These are phyloP conservation scores for Aspergillus versicolor DNA, from an alignment of 2,329 filamentous ascomycete species.

Conservation along the genomic window DNA sequence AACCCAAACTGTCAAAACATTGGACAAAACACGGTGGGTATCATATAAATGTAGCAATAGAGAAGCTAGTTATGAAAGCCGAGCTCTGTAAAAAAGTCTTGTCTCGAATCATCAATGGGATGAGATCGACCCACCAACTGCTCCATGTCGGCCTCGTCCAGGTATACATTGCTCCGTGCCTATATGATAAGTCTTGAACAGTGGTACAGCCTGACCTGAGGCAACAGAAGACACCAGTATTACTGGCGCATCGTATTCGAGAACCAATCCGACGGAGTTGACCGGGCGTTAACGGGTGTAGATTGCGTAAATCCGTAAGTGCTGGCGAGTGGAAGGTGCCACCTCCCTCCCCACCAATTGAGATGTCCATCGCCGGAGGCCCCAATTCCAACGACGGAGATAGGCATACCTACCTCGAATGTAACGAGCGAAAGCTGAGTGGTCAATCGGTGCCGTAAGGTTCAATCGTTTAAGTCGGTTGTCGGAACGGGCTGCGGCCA, in stretches of 20 bases:
- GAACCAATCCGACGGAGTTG: not conserved
- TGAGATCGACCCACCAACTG: not conserved
- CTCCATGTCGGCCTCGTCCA: not conserved
- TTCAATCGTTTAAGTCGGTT: not conserved
- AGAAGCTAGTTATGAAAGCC: not conserved
- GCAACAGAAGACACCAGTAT: too few species aligned
- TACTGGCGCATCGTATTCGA: not conserved
- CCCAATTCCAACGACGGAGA: not conserved
- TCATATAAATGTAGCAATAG: constrained; percentile 5
- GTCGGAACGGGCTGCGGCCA: not conserved
- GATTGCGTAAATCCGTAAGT: not conserved
- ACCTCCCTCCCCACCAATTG: not conserved
- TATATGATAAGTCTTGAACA: not conserved
- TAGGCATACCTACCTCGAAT: not conserved
- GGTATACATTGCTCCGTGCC: not conserved
- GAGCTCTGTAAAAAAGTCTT: not conserved
- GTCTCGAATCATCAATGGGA: not conserved
- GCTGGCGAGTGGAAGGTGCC: not conserved
- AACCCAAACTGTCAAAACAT: not conserved
- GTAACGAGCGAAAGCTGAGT: not conserved
- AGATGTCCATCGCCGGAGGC: not conserved
- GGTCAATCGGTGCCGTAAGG: not conserved
- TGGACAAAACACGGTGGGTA: constrained; percentile 9
- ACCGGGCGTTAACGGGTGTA: not conserved
- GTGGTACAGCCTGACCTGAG: too few species aligned